Evolutionary conservation across 768 basidiomycete genomes (phyloP).

Genomic region (Calocybe cyanea): DNA sequence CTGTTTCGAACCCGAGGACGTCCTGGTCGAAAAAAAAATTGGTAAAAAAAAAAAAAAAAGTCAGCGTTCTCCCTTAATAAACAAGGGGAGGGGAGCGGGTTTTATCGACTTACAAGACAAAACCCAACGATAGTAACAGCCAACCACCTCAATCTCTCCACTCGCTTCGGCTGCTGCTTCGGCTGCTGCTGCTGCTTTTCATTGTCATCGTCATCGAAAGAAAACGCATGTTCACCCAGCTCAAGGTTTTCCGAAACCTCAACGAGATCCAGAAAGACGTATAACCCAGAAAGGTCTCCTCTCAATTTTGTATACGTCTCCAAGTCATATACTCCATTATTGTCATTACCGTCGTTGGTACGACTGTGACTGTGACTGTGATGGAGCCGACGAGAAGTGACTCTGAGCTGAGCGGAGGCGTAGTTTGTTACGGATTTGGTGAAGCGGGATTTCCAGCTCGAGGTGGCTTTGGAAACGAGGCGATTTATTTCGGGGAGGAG

Average conservation of each 20-base stretch:
- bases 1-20: conserved; percentile 55
- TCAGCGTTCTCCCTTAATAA: no score
- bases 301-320: conserved; percentile 44
- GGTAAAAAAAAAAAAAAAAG: no score
- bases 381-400: conserved; percentile 22
- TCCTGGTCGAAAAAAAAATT: conserved; percentile 38
- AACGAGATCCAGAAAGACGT: conserved; percentile 48
- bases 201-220: conserved; percentile 21
- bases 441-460: conserved; percentile 41
- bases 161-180: conserved; percentile 19
- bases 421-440: conserved; percentile 29
- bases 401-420: conserved; percentile 28
- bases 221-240: conserved; percentile 26
- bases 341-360: no score
- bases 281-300: conserved; percentile 45
- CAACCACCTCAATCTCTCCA: conserved; percentile 31
- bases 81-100: conserved; percentile 1
- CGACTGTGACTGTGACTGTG: no score
- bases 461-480: conserved; percentile 27
- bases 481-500: conserved; percentile 35
- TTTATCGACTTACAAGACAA: conserved; percentile 42
- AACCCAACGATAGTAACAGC: conserved; percentile 50
- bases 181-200: no score
- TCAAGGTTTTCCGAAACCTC: conserved; percentile 47
- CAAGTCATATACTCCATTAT: conserved; percentile 32